Base-by-base conservation (phyloP, 2,329 filamentous ascomycete species). In the Talaromyces rugulosus region DNA sequence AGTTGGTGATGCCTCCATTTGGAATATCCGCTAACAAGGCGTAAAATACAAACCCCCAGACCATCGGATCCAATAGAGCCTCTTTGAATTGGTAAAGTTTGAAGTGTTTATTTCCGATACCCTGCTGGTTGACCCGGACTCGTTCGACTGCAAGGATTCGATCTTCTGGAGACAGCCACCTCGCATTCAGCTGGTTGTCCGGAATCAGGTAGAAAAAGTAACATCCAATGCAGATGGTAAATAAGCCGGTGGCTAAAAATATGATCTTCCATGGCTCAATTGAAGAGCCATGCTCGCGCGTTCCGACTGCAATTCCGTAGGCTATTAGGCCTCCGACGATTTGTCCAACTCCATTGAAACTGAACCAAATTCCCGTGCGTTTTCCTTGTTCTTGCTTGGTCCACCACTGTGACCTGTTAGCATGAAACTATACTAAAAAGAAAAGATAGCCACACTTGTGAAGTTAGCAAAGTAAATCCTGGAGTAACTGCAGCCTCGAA, bases 71-170 rank as follows among this genome's bases (percentile, higher is more conserved):
- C 4, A 77, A 62, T 6, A 87, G 68, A 0, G 85, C 83, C 66
- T 87, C 85, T 16, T 83, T 78, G 1, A 89, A 78, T 65, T 95
- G 91, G 27, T 83, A 81, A 76, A 82, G 80, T 65, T 89, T 89
- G 74, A 88, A 90, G 64, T 89, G 82, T 65, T 87, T 86, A 64
- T 86, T 89, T 1, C 87, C 88, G 16, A 90, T 87, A 0, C 90
- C 90, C 63, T 90, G 90, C 71, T 91, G 86, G 67, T 94, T 94
- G 27, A 86, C 81, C 0, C 89, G 82, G 5, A 94, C 85, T 0
- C 90, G 82, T 65, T 91, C 90, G 30, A 92, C 78, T 0, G 88
- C 89, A 50, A 91, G 80, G 0, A 86, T 72, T 12, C 86, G 85
- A 66, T 94, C 90, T 53, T 85, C 81, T 58, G 88, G 83, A 7